These are phyloP conservation scores for Phialophora chinensis DNA, from an alignment of 2,329 filamentous ascomycete species.

Conservation along the genomic window DNA sequence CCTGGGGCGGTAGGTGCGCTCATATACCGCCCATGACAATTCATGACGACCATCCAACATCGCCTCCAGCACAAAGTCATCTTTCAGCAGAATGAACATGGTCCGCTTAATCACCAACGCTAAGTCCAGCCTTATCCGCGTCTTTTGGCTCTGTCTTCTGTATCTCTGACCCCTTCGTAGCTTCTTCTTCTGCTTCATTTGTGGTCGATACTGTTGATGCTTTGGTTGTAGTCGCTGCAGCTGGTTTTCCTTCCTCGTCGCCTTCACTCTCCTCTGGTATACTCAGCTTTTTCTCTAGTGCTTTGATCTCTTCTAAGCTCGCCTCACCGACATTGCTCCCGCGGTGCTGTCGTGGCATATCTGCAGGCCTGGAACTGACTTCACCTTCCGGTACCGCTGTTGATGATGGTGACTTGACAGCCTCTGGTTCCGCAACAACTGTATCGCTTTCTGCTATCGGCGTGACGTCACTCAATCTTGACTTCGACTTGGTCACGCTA, in stretches of 20 bases:
- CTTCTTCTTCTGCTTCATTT: constrained; percentile 32
- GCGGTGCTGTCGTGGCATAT: constrained; percentile 44
- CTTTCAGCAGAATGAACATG: neutral
- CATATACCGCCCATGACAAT: neutral
- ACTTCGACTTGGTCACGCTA: constrained; percentile 29
- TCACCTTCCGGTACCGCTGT: constrained; percentile 25
- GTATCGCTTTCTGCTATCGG: constrained; percentile 33
- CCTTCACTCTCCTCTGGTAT: constrained; percentile 36
- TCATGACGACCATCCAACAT: constrained; percentile 1
- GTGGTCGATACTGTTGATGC: constrained; percentile 29
- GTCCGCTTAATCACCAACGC: constrained; percentile 28
- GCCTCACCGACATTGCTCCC: constrained; percentile 47
- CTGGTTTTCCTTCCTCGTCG: constrained; percentile 36
- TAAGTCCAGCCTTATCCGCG: constrained; percentile 38
- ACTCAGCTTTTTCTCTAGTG: constrained; percentile 43
- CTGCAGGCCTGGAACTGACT: constrained; percentile 13
- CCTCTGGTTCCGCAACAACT: constrained; percentile 21
- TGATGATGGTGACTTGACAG: neutral
- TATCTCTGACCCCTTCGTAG: constrained; percentile 26
- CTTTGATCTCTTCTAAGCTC: constrained; percentile 38
- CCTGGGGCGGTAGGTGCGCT: neutral
- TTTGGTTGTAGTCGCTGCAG: constrained; percentile 26
- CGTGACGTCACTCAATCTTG: constrained; percentile 32
- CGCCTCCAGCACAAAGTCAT: neutral
- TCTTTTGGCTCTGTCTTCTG: constrained; percentile 39